Evolutionary conservation across 2,329 filamentous ascomycete genomes (phyloP).

Genomic region (Penicillium janthinellum): DNA sequence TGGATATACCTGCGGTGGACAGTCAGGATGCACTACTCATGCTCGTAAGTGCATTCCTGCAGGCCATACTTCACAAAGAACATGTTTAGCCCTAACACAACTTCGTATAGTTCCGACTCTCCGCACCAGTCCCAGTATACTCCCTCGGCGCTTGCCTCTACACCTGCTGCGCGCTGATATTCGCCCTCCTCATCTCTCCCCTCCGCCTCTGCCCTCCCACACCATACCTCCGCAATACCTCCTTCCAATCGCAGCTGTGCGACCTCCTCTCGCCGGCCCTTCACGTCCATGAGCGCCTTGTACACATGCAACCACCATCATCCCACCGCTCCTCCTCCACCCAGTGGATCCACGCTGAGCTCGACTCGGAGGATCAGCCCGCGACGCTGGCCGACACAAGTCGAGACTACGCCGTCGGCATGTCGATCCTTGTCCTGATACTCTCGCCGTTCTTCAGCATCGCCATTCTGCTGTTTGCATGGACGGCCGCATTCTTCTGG

Average conservation of each 20-base stretch:
- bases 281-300: constrained; percentile 48
- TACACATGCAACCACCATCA: constrained; percentile 29
- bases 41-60: constrained; percentile 36
- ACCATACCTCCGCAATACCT: constrained; percentile 46
- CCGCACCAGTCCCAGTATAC: constrained; percentile 56
- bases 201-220: constrained; percentile 55
- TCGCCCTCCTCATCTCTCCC: constrained; percentile 55
- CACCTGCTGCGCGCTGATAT: constrained; percentile 54
- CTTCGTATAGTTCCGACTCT: constrained; percentile 53
- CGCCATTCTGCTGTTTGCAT: constrained; percentile 58
- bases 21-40: constrained; percentile 49
- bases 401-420: constrained; percentile 38
- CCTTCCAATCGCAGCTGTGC: constrained; percentile 54
- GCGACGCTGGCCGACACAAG: constrained; percentile 30
- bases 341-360: constrained; percentile 46
- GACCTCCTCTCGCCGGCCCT: constrained; percentile 57
- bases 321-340: constrained; percentile 30
- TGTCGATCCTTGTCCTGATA: constrained; percentile 55
- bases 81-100: constrained; percentile 13
- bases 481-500: constrained; percentile 65
- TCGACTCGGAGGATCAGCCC: constrained; percentile 30
- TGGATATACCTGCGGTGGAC: constrained; percentile 31
- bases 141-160: constrained; percentile 58
- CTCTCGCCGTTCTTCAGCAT: constrained; percentile 60
- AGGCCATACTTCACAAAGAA: neutral